Evolutionary conservation across 345 rosid species (phyloP).

Genomic region (Citrus sp.): DNA sequence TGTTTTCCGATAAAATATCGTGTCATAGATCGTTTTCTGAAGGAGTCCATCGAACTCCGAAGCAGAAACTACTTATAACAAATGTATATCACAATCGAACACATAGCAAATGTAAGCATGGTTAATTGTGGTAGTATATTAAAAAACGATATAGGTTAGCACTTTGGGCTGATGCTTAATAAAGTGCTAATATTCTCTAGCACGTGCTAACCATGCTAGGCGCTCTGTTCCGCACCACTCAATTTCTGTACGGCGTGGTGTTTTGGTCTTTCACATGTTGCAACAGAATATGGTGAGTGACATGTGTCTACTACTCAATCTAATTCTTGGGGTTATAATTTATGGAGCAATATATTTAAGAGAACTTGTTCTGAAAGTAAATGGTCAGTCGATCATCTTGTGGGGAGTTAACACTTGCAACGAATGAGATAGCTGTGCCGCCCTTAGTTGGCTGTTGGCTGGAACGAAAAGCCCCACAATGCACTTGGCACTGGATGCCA

Average conservation of each 20-base stretch:
- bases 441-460: neutral
- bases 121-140: neutral
- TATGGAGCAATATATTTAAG: too few relatives aligned
- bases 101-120: neutral
- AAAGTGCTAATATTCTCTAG: neutral
- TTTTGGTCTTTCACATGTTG: neutral
- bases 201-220: slow-evolving; percentile 16
- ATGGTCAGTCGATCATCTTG: neutral
- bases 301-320: neutral
- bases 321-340: too few relatives aligned
- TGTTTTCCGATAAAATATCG: neutral
- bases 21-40: neutral
- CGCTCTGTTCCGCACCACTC: slow-evolving; percentile 11
- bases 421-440: neutral
- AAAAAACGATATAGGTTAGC: neutral
- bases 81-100: too few relatives aligned
- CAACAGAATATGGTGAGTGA: slow-evolving; percentile 14
- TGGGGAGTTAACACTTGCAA: neutral
- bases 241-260: slow-evolving; percentile 5
- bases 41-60: neutral
- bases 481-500: neutral
- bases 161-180: neutral
- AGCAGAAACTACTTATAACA: neutral
- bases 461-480: too few relatives aligned
- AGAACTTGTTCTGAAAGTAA: neutral